A percentile compares a stretch with the other conserved stretches of the same genome.
Evolutionary conservation across 805 yeast species (phyloP).

Genomic region (Wickerhamiella parazyma): DNA sequence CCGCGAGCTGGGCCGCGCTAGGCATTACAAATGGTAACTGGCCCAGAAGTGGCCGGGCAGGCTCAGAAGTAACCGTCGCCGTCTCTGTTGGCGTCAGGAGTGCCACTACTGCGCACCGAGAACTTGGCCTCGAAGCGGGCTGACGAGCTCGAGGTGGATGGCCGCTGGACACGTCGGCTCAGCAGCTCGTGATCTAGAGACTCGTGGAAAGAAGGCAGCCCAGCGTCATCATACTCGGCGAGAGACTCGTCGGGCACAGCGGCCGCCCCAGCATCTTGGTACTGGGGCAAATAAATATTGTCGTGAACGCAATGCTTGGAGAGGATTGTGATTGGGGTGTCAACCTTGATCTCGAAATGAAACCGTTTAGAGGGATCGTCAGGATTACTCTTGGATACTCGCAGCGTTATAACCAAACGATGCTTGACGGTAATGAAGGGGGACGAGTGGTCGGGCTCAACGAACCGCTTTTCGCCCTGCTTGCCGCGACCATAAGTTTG

Average conservation of each 20-base stretch:
- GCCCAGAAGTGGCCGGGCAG: too few species aligned
- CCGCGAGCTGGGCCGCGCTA: constrained; percentile 6
- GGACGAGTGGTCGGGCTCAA: constrained; percentile 20
- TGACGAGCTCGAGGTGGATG: neutral
- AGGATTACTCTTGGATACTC: constrained; percentile 16
- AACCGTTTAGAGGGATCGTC: constrained; percentile 10
- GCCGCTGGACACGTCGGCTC: constrained; percentile 9
- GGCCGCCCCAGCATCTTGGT: constrained; percentile 12
- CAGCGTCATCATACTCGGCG: constrained; percentile 10
- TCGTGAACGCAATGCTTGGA: constrained; percentile 22
- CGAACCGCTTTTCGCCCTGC: constrained; percentile 19
- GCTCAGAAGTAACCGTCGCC: neutral
- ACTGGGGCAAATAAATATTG: constrained; percentile 23
- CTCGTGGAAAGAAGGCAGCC: constrained; percentile 21
- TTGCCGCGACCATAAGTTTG: constrained; percentile 19
- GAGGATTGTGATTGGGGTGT: constrained; percentile 18
- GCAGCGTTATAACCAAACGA: constrained; percentile 17
- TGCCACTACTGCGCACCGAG: constrained; percentile 5
- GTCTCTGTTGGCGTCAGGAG: neutral
- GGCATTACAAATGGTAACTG: neutral
- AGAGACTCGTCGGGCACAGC: neutral
- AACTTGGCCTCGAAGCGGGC: constrained; percentile 2
- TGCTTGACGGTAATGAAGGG: constrained; percentile 19
- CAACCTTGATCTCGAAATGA: constrained; percentile 20
- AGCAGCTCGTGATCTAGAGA: constrained; percentile 19